Conservation (phyloP, 2,329 filamentous ascomycete species). For the Calonectria hongkongensis region DNA sequence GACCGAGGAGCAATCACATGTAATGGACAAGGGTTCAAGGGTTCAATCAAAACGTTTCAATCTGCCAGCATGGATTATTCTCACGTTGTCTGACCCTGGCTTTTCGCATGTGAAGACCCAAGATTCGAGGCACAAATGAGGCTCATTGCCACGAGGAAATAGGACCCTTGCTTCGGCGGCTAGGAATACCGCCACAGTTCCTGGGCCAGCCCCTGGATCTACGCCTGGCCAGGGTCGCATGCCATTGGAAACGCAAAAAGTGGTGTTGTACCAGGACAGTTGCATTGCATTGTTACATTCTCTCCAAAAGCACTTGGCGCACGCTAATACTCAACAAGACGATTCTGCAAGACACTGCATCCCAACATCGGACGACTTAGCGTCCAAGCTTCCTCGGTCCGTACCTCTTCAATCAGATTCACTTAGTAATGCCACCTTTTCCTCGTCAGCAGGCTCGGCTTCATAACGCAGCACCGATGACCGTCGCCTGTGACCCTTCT, state of each 20-base stretch:
- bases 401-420: constrained; percentile 40
- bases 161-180: constrained; percentile 43
- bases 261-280: constrained; percentile 24
- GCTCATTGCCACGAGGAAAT: constrained; percentile 39
- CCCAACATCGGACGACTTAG: constrained; percentile 45
- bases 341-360: constrained; percentile 41
- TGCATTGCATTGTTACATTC: constrained; percentile 44
- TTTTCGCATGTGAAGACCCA: constrained; percentile 52
- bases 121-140: constrained; percentile 43
- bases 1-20: constrained; percentile 55
- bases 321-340: constrained; percentile 52
- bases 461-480: constrained; percentile 31
- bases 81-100: constrained; percentile 24
- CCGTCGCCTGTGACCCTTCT: constrained; percentile 11
- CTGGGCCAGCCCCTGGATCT: constrained; percentile 44
- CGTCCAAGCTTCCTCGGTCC: constrained; percentile 13
- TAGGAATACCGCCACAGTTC: constrained; percentile 44
- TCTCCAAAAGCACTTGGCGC: constrained; percentile 19
- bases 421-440: constrained; percentile 50
- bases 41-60: constrained; percentile 3
- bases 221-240: constrained; percentile 44
- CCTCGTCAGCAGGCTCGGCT: constrained; percentile 46
- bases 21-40: constrained; percentile 32
- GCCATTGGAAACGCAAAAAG: constrained; percentile 35
- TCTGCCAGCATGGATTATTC: background rate